A percentile compares a stretch with the other conserved stretches of the same genome.
Conservation (phyloP, 768 basidiomycete species). For the Rhizopogon roseolus region DNA sequence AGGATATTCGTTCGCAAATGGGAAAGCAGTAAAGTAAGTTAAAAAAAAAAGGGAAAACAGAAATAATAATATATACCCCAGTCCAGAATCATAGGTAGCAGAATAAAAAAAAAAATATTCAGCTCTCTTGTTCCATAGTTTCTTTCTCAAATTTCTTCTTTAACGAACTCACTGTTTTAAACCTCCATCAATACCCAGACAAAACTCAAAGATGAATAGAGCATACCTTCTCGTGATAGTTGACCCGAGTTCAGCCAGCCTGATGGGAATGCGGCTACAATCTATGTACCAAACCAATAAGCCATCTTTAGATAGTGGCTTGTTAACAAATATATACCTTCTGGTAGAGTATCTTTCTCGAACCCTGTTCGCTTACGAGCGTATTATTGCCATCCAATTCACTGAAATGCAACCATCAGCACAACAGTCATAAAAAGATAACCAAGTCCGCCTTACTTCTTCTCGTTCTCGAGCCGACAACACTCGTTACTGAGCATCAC, state of each 20-base stretch:
- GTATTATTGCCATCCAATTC: slow-evolving; percentile 62
- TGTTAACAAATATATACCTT: slow-evolving; percentile 38
- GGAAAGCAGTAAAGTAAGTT: neutral
- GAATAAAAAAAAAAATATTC: neutral
- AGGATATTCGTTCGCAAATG: too few species aligned
- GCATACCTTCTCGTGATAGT: slow-evolving; percentile 79
- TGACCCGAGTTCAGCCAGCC: slow-evolving; percentile 86
- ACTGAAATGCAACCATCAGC: slow-evolving; percentile 22
- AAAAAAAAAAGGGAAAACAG: neutral
- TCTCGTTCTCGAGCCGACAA: slow-evolving; percentile 63
- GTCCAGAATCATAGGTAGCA: too few species aligned
- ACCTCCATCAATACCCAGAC: neutral
- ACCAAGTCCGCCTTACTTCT: slow-evolving; percentile 38
- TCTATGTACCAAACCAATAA: slow-evolving; percentile 30
- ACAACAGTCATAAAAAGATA: neutral
- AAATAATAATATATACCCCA: neutral
- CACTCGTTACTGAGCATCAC: slow-evolving; percentile 81
- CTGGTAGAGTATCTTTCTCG: slow-evolving; percentile 77
- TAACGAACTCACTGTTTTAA: slow-evolving; percentile 66
- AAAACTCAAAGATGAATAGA: neutral
- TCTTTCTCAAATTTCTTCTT: slow-evolving; percentile 80
- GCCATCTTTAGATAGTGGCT: too few species aligned
- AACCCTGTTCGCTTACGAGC: slow-evolving; percentile 75
- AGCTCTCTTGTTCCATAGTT: slow-evolving; percentile 52
- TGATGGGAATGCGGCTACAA: slow-evolving; percentile 75